Evolutionary conservation across 306 rosid species (phyloP).

Genomic region (Malus fusca): DNA sequence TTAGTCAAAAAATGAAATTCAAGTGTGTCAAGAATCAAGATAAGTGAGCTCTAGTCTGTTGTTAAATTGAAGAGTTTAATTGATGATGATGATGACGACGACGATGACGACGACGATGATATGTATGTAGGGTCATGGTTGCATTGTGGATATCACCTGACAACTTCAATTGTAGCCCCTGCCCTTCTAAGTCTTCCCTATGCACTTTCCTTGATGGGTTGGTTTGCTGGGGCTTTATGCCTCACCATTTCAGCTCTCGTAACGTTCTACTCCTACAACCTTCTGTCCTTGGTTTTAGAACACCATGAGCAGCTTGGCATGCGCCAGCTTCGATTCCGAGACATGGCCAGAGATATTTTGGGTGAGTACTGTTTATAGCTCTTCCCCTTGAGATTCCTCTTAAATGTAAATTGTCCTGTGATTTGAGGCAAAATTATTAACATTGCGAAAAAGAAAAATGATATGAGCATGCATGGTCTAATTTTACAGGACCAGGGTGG

Average conservation of each 20-base stretch:
- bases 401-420: background rate
- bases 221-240: background rate
- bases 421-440: background rate
- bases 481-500: slow-evolving; percentile 49
- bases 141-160: slow-evolving; percentile 3
- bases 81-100: no score
- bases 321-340: background rate
- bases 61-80: no score
- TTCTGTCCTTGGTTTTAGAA: background rate
- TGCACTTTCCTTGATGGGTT: background rate
- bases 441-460: background rate
- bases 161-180: background rate
- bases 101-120: no score
- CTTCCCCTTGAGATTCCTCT: background rate
- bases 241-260: background rate
- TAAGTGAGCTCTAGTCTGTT: no score
- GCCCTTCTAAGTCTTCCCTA: background rate
- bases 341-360: background rate
- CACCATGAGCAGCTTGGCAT: background rate
- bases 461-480: background rate
- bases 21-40: no score
- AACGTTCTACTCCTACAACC: slow-evolving; percentile 1
- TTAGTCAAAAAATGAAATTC: no score
- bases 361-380: background rate
- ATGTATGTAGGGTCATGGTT: background rate